These are phyloP conservation scores for Prillingera fragicola DNA, from an alignment of 1,284 basidiomycete genomes.

Conservation along the genomic window DNA sequence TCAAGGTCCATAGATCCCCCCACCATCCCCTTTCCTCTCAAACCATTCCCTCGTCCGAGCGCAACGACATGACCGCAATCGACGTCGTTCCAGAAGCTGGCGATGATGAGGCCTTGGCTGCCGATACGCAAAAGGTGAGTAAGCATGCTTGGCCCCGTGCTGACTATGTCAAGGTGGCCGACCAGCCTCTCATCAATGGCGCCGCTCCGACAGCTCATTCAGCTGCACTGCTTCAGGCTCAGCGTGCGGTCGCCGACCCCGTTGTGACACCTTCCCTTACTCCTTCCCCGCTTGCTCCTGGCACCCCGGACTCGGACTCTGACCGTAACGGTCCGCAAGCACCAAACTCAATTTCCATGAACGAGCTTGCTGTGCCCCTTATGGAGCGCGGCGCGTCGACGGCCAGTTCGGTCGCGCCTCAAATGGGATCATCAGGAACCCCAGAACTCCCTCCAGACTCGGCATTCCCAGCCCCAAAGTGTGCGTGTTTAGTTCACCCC, in stretches of 20 bases:
- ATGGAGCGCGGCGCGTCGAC: constrained; percentile 5
- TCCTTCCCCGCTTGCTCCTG: constrained; percentile 10
- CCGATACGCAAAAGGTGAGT: constrained; percentile 21
- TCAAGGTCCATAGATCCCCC: too few species aligned
- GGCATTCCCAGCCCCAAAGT: constrained; percentile 37
- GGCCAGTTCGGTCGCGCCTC: constrained; percentile 7
- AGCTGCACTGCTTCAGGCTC: constrained; percentile 9
- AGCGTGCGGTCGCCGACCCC: constrained; percentile 10
- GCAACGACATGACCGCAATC: not conserved
- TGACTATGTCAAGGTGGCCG: not conserved
- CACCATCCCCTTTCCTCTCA: not conserved
- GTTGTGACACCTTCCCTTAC: constrained; percentile 16
- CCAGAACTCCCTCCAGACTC: constrained; percentile 19
- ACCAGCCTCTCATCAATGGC: not conserved
- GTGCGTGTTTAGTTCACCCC: constrained; percentile 13
- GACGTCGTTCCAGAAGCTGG: constrained; percentile 20
- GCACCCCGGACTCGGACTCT: constrained; percentile 24
- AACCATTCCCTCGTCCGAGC: not conserved
- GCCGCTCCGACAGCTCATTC: not conserved
- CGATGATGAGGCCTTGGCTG: constrained; percentile 26
- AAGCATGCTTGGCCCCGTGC: constrained; percentile 1
- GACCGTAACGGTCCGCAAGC: constrained; percentile 16
- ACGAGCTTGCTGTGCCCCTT: constrained; percentile 11
- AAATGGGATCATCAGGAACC: constrained; percentile 6
- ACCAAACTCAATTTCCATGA: constrained; percentile 9